A percentile compares a stretch with the other conserved stretches of the same genome.
Evolutionary conservation across 2,329 filamentous ascomycete genomes (phyloP).

Genomic region (Epichloe uncinata): DNA sequence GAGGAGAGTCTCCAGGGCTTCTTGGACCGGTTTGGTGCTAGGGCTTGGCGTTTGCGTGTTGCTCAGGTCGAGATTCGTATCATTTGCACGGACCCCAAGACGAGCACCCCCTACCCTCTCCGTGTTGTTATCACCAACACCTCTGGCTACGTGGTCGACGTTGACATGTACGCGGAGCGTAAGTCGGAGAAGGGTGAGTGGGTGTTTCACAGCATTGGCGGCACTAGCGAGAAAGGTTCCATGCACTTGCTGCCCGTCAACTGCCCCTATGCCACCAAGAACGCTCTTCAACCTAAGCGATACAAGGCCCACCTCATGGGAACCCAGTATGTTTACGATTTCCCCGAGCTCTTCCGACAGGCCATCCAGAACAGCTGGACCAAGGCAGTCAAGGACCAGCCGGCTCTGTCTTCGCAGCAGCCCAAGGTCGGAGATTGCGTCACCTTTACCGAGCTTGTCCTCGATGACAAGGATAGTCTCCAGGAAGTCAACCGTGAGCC

Average conservation of each 20-base stretch:
- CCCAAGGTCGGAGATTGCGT: conserved; percentile 83
- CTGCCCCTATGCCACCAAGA: conserved; percentile 93
- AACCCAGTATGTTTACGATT: conserved; percentile 98
- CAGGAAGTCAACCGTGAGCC: conserved; percentile 90
- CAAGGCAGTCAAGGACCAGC: conserved; percentile 59
- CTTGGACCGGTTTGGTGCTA: conserved; percentile 88
- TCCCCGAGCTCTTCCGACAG: conserved; percentile 97
- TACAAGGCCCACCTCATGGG: conserved; percentile 99
- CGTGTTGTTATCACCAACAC: conserved; percentile 97
- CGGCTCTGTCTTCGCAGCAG: conserved; percentile 63
- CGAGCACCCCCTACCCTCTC: conserved; percentile 77
- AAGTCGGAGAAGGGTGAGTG: conserved; percentile 97
- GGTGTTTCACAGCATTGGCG: conserved; percentile 96
- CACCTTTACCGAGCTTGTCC: conserved; percentile 83
- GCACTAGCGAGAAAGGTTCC: conserved; percentile 84
- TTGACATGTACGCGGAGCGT: conserved; percentile 94
- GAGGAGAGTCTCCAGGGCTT: conserved; percentile 90
- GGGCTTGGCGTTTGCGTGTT: conserved; percentile 91
- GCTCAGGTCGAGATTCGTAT: conserved; percentile 97
- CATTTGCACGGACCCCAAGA: conserved; percentile 82
- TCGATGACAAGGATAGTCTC: conserved; percentile 86
- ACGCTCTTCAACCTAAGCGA: conserved; percentile 94
- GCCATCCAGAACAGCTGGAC: conserved; percentile 92
- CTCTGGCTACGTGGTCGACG: conserved; percentile 92
- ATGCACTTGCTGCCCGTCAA: conserved; percentile 89